Percentiles rank a stretch among this genome's conserved stretches.
phyloP scores from a whole-genome alignment of 2,329 filamentous ascomycete genomes.

The Bipolaris victoriae region DNA sequence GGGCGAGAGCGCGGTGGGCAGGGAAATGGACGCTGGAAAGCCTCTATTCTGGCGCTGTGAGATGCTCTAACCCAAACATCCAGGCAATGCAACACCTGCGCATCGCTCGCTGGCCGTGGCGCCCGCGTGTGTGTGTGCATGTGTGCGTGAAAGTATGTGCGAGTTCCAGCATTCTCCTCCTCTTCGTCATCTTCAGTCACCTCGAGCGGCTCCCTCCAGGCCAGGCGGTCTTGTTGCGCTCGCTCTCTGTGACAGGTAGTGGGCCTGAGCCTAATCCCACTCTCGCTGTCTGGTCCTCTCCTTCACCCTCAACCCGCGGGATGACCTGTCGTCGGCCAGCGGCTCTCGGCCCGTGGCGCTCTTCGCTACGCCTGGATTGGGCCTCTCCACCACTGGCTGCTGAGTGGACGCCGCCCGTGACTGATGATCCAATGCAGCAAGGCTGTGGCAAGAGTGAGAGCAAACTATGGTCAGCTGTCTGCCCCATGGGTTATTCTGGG shows the following conservation, averaged over 20 bases:
- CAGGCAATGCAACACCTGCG: constrained; percentile 37
- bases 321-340: constrained; percentile 36
- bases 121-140: constrained; percentile 9
- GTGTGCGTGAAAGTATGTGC: constrained; percentile 12
- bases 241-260: constrained; percentile 46
- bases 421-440: constrained; percentile 32
- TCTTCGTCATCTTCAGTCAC: constrained; percentile 17
- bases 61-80: constrained; percentile 29
- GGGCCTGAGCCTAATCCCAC: constrained; percentile 27
- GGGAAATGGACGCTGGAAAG: constrained; percentile 31
- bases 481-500: constrained; percentile 47
- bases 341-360: constrained; percentile 45
- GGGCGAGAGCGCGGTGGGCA: not conserved
- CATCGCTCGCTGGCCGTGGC: constrained; percentile 30
- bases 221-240: constrained; percentile 25
- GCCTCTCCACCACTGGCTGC: constrained; percentile 28
- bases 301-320: constrained; percentile 27
- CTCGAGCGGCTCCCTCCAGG: constrained; percentile 19
- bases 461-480: constrained; percentile 48
- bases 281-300: constrained; percentile 22
- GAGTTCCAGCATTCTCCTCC: constrained; percentile 4
- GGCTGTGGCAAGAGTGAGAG: constrained; percentile 25
- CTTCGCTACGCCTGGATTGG: constrained; percentile 32
- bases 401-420: constrained; percentile 37
- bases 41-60: constrained; percentile 41